Conservation (phyloP, 768 basidiomycete genomes). For the Stropharia rugosoannulata region DNA sequence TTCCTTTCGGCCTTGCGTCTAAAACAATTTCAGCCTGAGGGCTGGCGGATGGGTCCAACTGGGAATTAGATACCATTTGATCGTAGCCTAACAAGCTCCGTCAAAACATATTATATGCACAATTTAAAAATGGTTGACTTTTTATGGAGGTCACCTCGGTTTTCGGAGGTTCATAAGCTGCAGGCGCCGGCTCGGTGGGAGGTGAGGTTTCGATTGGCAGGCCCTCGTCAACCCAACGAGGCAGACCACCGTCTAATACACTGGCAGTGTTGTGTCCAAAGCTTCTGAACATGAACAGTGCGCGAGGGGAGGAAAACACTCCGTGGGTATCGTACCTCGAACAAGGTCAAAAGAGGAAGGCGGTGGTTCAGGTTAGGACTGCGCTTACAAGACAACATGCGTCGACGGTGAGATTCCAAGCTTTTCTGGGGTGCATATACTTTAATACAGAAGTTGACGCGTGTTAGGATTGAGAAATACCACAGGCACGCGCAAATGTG, state of each 20-base stretch:
- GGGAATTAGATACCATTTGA: slow-evolving; percentile 74
- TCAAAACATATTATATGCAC: slow-evolving; percentile 1
- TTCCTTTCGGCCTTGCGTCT: slow-evolving; percentile 83
- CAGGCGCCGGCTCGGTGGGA: slow-evolving; percentile 23
- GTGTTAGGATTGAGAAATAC: slow-evolving; percentile 42
- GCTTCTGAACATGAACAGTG: slow-evolving; percentile 91
- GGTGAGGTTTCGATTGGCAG: slow-evolving; percentile 45
- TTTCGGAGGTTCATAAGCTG: slow-evolving; percentile 51
- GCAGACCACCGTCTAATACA: slow-evolving; percentile 91
- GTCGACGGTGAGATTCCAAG: slow-evolving; percentile 73
- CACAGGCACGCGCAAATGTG: slow-evolving; percentile 76
- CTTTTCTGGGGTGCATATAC: slow-evolving; percentile 35
- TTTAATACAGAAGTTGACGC: neutral
- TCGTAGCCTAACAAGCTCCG: slow-evolving; percentile 63
- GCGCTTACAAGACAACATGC: slow-evolving; percentile 78
- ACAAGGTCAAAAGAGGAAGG: neutral
- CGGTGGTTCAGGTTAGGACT: neutral
- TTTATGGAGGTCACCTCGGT: slow-evolving; percentile 51
- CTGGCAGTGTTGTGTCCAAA: slow-evolving; percentile 88
- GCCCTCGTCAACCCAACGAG: slow-evolving; percentile 73
- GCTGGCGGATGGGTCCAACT: slow-evolving; percentile 40
- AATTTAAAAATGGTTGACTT: slow-evolving; percentile 34
- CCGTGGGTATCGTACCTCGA: slow-evolving; percentile 86
- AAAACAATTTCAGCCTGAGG: slow-evolving; percentile 67
- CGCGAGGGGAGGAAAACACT: slow-evolving; percentile 89